Evolutionary conservation across 331 rosid species (phyloP).

Genomic region (Cucumis variabilis): DNA sequence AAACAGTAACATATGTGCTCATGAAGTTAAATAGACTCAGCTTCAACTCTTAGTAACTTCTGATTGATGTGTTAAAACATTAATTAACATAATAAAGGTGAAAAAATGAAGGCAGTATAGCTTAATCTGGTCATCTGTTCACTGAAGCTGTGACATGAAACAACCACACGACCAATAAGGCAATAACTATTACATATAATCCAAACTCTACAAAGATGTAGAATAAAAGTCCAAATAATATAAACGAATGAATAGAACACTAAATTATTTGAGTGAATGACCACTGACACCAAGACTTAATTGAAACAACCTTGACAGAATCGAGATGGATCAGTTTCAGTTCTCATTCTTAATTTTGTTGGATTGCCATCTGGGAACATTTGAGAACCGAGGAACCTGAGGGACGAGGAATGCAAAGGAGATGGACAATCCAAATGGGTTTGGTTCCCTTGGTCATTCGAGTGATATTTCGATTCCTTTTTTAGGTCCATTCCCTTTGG

Average conservation of each 20-base stretch:
- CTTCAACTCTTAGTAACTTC: background rate
- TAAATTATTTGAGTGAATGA: background rate
- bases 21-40: background rate
- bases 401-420: background rate
- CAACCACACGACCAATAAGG: background rate
- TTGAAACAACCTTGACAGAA: background rate
- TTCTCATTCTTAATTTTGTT: background rate
- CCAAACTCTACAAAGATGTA: conserved; percentile 10
- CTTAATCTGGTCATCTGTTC: background rate
- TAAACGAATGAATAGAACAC: background rate
- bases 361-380: background rate
- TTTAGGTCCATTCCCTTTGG: background rate
- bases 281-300: background rate
- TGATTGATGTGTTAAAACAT: background rate
- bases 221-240: background rate
- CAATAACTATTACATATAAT: background rate
- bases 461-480: background rate
- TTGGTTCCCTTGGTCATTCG: background rate
- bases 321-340: background rate
- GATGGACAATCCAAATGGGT: background rate
- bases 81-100: background rate
- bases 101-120: background rate
- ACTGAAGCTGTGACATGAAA: background rate
- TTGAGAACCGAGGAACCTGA: background rate
- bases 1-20: background rate